Percentiles rank a stretch among this genome's conserved stretches.
Conservation (phyloP, 495 filamentous ascomycete genomes). For the Aspergillus kassunensis region DNA sequence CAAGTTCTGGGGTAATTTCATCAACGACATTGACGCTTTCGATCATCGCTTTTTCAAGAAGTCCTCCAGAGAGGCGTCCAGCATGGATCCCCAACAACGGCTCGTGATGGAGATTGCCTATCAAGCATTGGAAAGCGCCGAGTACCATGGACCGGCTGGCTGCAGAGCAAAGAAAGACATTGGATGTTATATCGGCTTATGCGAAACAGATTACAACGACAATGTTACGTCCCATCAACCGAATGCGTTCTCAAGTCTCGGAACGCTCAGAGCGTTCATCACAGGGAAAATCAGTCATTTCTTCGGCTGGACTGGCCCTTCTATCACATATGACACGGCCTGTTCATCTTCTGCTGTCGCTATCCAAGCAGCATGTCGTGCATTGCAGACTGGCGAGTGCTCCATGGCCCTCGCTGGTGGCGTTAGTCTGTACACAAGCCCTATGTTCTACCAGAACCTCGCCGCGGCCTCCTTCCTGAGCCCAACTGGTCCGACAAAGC, state of each 20-base stretch:
- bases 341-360: slow-evolving; percentile 40
- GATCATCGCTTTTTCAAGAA: slow-evolving; percentile 52
- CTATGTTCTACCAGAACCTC: slow-evolving; percentile 7
- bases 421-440: slow-evolving; percentile 35
- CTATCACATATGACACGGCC: slow-evolving; percentile 39
- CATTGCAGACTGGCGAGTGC: slow-evolving; percentile 30
- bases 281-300: slow-evolving; percentile 44
- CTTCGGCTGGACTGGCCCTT: slow-evolving; percentile 41
- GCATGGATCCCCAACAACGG: slow-evolving; percentile 51
- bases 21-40: slow-evolving; percentile 38
- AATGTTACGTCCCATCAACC: slow-evolving; percentile 31
- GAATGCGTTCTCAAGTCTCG: slow-evolving; percentile 22
- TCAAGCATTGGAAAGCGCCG: slow-evolving; percentile 41
- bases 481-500: slow-evolving; percentile 12
- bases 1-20: slow-evolving; percentile 31
- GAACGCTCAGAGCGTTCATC: slow-evolving; percentile 4
- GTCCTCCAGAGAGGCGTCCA: slow-evolving; percentile 36
- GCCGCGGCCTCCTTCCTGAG: slow-evolving; percentile 24
- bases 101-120: slow-evolving; percentile 44
- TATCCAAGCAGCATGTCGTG: slow-evolving; percentile 29
- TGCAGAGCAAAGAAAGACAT: slow-evolving; percentile 14
- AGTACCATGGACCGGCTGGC: slow-evolving; percentile 21
- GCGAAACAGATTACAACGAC: slow-evolving; percentile 28
- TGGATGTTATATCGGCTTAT: slow-evolving; percentile 31
- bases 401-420: slow-evolving; percentile 30